Percentiles rank a stretch among this genome's conserved stretches.
phyloP scores from a whole-genome alignment of 2,329 filamentous ascomycete species.

The Penicillium sp. region DNA sequence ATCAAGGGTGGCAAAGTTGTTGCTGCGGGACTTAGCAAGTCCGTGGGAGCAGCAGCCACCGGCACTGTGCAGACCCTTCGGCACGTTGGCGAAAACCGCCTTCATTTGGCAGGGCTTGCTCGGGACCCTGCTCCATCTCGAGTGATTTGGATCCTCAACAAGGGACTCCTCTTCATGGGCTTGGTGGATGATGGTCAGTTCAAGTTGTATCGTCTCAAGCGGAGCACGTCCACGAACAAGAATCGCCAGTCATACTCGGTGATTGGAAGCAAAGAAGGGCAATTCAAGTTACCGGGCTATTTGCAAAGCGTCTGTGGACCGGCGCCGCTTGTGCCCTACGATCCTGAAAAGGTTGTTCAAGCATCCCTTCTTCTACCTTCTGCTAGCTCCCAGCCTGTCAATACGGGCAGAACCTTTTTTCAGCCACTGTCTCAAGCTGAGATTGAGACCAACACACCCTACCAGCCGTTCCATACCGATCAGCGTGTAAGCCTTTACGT shows the following conservation, averaged over 20 bases:
- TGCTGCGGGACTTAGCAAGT: conserved; percentile 53
- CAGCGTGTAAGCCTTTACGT: conserved; percentile 77
- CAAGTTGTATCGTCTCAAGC: conserved; percentile 46
- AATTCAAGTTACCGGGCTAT: conserved; percentile 66
- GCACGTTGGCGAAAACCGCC: conserved; percentile 51
- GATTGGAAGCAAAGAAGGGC: conserved; percentile 60
- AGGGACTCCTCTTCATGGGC: conserved; percentile 45
- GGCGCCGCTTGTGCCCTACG: conserved; percentile 58
- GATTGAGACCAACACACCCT: conserved; percentile 93
- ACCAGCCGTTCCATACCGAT: conserved; percentile 95
- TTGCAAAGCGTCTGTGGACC: conserved; percentile 62
- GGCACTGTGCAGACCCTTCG: conserved; percentile 51
- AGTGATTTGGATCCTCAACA: conserved; percentile 49
- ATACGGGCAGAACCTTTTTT: conserved; percentile 42
- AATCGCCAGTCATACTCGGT: conserved; percentile 57
- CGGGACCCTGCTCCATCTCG: conserved; percentile 44
- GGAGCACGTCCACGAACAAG: conserved; percentile 53
- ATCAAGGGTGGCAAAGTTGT: conserved; percentile 50
- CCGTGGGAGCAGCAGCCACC: conserved; percentile 51
- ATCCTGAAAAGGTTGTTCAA: conserved; percentile 41
- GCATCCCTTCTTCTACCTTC: conserved; percentile 47
- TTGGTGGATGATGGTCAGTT: conserved; percentile 49
- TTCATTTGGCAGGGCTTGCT: conserved; percentile 46
- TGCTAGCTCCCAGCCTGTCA: conserved; percentile 44
- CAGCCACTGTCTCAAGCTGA: conserved; percentile 74